Conservation (phyloP, 177 flowering plant species). For the Telopea speciosissima region DNA sequence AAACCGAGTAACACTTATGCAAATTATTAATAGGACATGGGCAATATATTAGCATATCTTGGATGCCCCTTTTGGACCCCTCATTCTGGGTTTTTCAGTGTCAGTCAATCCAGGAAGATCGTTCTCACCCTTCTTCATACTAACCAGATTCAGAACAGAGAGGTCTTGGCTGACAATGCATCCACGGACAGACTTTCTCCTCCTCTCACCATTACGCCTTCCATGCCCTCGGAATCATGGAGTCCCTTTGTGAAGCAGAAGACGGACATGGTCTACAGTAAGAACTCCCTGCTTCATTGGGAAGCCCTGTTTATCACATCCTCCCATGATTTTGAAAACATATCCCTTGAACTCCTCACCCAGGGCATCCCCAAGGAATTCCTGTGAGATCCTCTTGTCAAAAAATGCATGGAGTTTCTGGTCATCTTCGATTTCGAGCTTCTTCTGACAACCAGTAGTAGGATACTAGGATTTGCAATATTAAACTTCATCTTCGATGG, state of each 20-base stretch:
- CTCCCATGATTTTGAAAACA: conserved; percentile 36
- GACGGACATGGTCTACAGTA: conserved; percentile 33
- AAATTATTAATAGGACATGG: not conserved
- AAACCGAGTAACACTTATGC: not conserved
- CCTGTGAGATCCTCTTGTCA: conserved; percentile 35
- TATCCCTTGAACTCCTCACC: conserved; percentile 39
- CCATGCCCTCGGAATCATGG: conserved; percentile 65
- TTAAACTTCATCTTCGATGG: too few species aligned
- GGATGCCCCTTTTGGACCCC: conserved; percentile 47
- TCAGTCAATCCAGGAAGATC: conserved; percentile 60
- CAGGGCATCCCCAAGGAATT: conserved; percentile 34
- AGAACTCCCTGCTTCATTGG: conserved; percentile 38
- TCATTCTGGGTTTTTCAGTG: conserved; percentile 50
- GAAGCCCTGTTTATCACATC: conserved; percentile 36
- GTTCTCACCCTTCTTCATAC: conserved; percentile 57
- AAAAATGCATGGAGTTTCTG: conserved; percentile 37
- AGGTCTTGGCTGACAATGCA: conserved; percentile 65
- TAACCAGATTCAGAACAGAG: conserved; percentile 53
- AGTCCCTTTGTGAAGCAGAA: conserved; percentile 33
- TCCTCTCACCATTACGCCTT: conserved; percentile 57
- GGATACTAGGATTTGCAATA: conserved; percentile 35
- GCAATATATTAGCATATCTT: not conserved
- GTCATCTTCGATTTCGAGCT: conserved; percentile 38
- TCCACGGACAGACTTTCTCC: conserved; percentile 66
- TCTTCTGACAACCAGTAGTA: conserved; percentile 40